Evolutionary conservation across 1,284 basidiomycete genomes (phyloP), one percentile per base, ranked within the genome.

Genomic region (Trametes polyzona): DNA sequence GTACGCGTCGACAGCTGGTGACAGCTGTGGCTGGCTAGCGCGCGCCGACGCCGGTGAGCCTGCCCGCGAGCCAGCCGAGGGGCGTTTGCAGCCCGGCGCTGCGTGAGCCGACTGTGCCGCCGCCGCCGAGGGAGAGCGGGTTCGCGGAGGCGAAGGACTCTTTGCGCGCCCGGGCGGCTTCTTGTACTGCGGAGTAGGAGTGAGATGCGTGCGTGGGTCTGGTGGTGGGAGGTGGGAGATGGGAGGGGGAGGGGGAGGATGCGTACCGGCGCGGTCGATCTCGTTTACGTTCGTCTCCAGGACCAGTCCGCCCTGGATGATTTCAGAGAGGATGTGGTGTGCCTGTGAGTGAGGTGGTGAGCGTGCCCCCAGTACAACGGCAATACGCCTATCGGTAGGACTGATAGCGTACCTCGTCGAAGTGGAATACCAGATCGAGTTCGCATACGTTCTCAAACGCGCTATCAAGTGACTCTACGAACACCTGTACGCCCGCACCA

Each of bases 401-500:
- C n/a, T n/a, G n/a, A n/a, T n/a, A n/a, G n/a, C n/a, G 37, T 59
- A 95, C 96, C 79, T 98, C 93, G 72, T 99, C 96, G 68, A 98
- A 99, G 75, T 98, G 95, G 74, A 99, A 99, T 56, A 99, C 96
- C 24, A 99, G 81, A 72, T 99, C 97, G 42, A 99, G 81, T 75
- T 99, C 97, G 77, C 97, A 99, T 0, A 99, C 97, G 68, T 98
- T 98, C 77, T 98, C 95, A 70, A 99, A 99, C 23, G 93, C 89
- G 42, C 94, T 82, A 72, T 99, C 97, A 26, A 99, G 80, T 0
- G 93, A 90, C 76, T 99, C 97, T 44, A 99, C 97, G 69, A 99
- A 95, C 11, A 99, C 96, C 94, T 87, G 51, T 37, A n/a, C 5
- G 17, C 19, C 42, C 40, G 6, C 11, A 48, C 35, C 23, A 17